phyloP scores from a whole-genome alignment of 257 asterid genomes.

The Solanum pinnatisectum region DNA sequence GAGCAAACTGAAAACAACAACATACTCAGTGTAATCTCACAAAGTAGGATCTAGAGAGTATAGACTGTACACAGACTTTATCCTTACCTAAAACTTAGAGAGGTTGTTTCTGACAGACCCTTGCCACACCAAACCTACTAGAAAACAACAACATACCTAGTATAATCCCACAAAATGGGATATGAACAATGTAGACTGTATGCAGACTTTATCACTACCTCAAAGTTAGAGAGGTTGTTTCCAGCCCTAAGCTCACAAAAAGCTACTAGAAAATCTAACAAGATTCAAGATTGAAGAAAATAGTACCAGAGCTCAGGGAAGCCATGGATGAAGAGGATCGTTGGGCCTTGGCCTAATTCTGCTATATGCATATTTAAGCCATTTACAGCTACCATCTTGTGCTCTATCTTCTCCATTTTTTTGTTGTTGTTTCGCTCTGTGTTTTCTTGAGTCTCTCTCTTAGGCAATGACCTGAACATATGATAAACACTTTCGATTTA shows the following conservation, averaged over 20 bases:
- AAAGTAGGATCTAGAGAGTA: not conserved
- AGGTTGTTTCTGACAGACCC: not conserved
- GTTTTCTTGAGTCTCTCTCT: not conserved
- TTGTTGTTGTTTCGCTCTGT: not conserved
- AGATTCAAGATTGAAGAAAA: not conserved
- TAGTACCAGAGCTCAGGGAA: not conserved
- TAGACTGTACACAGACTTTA: not conserved
- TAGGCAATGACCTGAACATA: not conserved
- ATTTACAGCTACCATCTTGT: conserved; percentile 7
- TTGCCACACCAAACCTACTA: not conserved
- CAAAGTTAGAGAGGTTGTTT: not conserved
- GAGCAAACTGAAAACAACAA: not conserved
- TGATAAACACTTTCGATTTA: not conserved
- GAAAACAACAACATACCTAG: not conserved
- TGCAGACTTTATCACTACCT: not conserved
- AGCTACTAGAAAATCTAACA: not conserved
- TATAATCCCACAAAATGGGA: not conserved
- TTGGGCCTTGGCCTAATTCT: conserved; percentile 63
- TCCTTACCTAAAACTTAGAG: not conserved
- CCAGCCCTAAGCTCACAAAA: not conserved
- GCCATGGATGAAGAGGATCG: conserved; percentile 65
- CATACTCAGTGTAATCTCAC: not conserved
- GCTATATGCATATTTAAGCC: conserved; percentile 38
- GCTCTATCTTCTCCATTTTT: conserved; percentile 17
- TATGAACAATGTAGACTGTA: not conserved